Percentiles rank a stretch among this genome's conserved stretches.
These are phyloP conservation scores for Phialemoniopsis sp. DNA, from an alignment of 2,329 filamentous ascomycete species.

Conservation along the genomic window DNA sequence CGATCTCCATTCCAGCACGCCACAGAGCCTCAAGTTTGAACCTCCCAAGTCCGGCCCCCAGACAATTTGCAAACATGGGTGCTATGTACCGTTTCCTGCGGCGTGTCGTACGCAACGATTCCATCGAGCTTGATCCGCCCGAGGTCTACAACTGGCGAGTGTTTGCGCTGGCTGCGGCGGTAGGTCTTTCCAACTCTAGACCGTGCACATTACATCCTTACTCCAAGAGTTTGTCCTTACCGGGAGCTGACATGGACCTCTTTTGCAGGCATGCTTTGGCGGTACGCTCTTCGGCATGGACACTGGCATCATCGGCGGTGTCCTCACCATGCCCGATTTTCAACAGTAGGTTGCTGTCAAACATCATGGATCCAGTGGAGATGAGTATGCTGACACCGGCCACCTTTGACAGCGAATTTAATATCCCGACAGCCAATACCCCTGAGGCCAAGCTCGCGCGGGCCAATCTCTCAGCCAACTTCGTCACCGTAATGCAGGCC, in stretches of 20 bases:
- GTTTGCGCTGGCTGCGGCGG: slow-evolving; percentile 56
- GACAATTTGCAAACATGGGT: too few species aligned
- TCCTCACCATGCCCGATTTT: slow-evolving; percentile 17
- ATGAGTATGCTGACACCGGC: too few species aligned
- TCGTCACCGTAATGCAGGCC: slow-evolving; percentile 18
- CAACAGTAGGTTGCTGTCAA: slow-evolving; percentile 5
- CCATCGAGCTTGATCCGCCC: slow-evolving; percentile 60
- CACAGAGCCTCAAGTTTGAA: too few species aligned
- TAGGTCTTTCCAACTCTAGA: slow-evolving; percentile 1
- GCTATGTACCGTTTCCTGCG: slow-evolving; percentile 3
- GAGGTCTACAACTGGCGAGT: slow-evolving; percentile 69
- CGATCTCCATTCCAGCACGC: too few species aligned
- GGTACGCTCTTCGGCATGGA: slow-evolving; percentile 19
- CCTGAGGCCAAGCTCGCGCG: neutral
- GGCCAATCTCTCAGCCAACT: slow-evolving; percentile 15
- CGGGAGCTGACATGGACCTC: too few species aligned
- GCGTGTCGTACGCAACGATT: slow-evolving; percentile 45
- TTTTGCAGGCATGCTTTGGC: slow-evolving; percentile 19
- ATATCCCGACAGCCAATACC: too few species aligned
- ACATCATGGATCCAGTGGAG: too few species aligned
- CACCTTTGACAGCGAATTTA: too few species aligned
- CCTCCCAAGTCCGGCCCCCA: too few species aligned
- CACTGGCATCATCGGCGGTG: slow-evolving; percentile 19
- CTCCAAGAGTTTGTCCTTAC: neutral
- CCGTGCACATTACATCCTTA: neutral